phyloP scores from a whole-genome alignment of 768 basidiomycete genomes.

The Ephemerocybe angulata region DNA sequence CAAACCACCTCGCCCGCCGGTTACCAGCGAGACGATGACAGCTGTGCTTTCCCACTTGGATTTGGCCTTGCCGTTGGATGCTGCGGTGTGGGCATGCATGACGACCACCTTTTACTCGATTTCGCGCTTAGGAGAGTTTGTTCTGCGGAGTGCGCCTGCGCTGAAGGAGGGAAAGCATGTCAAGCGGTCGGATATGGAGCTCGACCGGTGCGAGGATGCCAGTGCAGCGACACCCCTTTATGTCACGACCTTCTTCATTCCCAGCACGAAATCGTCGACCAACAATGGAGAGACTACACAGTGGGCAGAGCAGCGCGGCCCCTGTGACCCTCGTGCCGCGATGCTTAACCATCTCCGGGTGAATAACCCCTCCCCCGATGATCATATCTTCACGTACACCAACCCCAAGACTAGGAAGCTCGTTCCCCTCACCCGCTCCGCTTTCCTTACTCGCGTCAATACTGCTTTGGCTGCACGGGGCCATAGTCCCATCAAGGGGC shows the following conservation, averaged over 20 bases:
- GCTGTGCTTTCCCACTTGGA: too few relatives aligned
- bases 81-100: constrained; percentile 19
- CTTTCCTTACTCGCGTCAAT: neutral
- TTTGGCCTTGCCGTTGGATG: too few relatives aligned
- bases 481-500: neutral
- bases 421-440: neutral
- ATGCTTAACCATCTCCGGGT: constrained; percentile 19
- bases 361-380: constrained; percentile 17
- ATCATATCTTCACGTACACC: constrained; percentile 7
- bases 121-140: constrained; percentile 18
- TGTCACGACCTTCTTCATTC: constrained; percentile 23
- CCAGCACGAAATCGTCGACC: constrained; percentile 20
- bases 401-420: neutral
- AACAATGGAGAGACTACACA: neutral
- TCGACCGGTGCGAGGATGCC: constrained; percentile 16
- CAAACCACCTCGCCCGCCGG: too few relatives aligned
- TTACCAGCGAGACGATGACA: too few relatives aligned
- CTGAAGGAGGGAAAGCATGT: constrained; percentile 14
- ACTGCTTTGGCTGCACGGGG: neutral
- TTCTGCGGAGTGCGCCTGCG: constrained; percentile 4
- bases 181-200: constrained; percentile 8
- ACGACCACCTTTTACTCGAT: constrained; percentile 16
- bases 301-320: constrained; percentile 14
- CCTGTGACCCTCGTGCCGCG: constrained; percentile 14
- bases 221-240: constrained; percentile 21